These are phyloP conservation scores for Fraxinus paxiana DNA, from an alignment of 305 asterid species.

Conservation along the genomic window DNA sequence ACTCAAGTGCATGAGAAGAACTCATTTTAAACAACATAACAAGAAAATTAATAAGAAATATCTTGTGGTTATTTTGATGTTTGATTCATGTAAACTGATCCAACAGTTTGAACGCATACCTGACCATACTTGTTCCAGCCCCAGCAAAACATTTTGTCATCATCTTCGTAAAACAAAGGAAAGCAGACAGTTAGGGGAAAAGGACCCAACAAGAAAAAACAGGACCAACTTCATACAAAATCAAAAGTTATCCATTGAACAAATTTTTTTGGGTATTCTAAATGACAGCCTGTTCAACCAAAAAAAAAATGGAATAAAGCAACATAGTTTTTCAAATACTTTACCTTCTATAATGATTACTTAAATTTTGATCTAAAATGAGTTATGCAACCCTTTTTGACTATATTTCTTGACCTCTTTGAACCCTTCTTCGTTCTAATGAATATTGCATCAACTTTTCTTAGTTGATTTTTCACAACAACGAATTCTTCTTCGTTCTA, in stretches of 20 bases:
- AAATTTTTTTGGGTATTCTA: background rate
- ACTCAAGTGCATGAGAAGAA: background rate
- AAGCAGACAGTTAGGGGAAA: constrained; percentile 17
- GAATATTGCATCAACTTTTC: background rate
- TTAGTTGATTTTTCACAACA: background rate
- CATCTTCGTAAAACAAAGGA: constrained; percentile 41
- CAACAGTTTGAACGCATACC: constrained; percentile 42
- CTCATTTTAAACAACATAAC: background rate
- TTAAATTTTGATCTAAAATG: background rate
- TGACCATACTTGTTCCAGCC: constrained; percentile 99
- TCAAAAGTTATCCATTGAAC: background rate
- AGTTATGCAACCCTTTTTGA: background rate
- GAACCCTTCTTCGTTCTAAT: background rate
- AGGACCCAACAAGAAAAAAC: constrained; percentile 1
- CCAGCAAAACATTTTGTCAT: constrained; percentile 84
- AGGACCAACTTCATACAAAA: background rate
- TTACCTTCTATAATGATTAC: background rate
- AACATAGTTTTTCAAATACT: background rate
- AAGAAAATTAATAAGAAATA: background rate
- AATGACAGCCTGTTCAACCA: background rate
- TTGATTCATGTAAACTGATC: background rate
- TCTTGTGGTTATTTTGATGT: background rate
- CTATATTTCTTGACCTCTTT: background rate
- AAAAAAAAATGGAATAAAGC: background rate
- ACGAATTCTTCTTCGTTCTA: background rate